phyloP scores from a whole-genome alignment of 768 basidiomycete genomes.

The Lentinula detonsa region DNA sequence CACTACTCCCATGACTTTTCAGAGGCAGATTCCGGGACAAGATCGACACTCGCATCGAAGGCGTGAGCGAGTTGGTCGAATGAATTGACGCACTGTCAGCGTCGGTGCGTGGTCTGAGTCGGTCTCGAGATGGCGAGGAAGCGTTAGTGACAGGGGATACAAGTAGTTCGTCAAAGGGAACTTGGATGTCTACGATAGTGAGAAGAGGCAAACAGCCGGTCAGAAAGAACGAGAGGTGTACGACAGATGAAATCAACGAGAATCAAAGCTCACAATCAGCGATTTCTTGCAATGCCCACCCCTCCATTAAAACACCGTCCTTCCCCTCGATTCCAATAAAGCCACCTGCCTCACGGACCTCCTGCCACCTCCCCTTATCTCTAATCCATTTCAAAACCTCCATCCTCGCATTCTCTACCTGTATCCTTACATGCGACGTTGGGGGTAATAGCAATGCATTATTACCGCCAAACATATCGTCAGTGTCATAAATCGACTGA shows the following conservation, averaged over 20 bases:
- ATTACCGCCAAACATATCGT: not conserved
- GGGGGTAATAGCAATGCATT: constrained; percentile 52
- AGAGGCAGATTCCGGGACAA: constrained; percentile 27
- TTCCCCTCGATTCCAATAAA: not conserved
- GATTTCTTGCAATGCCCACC: constrained; percentile 87
- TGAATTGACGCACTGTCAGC: constrained; percentile 34
- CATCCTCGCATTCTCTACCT: constrained; percentile 26
- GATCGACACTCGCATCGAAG: constrained; percentile 14
- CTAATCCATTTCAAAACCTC: constrained; percentile 71
- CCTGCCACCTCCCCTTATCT: constrained; percentile 58
- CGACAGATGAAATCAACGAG: not conserved
- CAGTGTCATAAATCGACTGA: not conserved
- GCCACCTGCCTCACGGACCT: constrained; percentile 8
- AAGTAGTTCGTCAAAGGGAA: constrained; percentile 69
- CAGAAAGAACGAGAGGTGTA: not conserved
- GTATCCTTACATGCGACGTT: constrained; percentile 64
- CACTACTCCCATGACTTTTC: not conserved
- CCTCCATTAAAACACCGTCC: constrained; percentile 56
- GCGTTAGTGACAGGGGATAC: constrained; percentile 23
- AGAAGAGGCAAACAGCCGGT: not conserved
- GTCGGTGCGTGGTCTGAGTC: constrained; percentile 20
- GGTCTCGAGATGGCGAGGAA: constrained; percentile 18
- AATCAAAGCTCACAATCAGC: constrained; percentile 52
- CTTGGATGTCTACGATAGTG: constrained; percentile 60
- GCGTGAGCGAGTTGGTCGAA: constrained; percentile 1